Evolutionary conservation across 169 alveolate species (phyloP), one percentile per base, ranked within the genome.

Genomic region (Cryptosporidium baileyi): DNA sequence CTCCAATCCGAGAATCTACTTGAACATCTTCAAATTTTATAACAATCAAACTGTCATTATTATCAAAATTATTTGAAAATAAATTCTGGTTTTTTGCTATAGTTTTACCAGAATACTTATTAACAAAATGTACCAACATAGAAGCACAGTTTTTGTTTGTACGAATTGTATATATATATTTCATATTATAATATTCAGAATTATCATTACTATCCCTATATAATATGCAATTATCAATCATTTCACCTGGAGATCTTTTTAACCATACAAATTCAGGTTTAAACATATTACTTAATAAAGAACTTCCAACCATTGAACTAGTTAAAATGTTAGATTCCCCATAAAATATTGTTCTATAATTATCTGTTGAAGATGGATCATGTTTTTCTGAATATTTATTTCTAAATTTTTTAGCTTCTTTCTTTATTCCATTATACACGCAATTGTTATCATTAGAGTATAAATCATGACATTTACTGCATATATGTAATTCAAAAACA

Each of bases 191-290:
- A 24, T 54, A 51, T 5, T 28, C 59, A 40, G 9, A 36, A n/a
- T 26, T 47, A 7, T 26, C 17, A 2, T 74, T 34, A 1, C 11
- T 17, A 57, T 74, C 67, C 8, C 60, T 57, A 26, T 38, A 54
- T 19, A 57, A 13, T 22, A 5, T 74, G 24, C 85, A 74, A 34
- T 74, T 74, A 24, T 74, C 85, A 6, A 19, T 52, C 22, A 74
- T 74, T 38, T 60, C 19, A 32, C 85, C 85, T 19, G 32, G n/a
- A 3, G 85, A 54, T 9, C 49, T 19, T 24, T 17, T 74, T 19
- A 52, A 30, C 85, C 85, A 74, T 36, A 22, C 49, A 28, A 74
- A 74, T 19, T 45, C 63, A n/a, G 81, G 81, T 9, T 65, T 62
- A 51, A 65, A 65, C 22, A 65, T 65, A 2, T 44, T 38, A 30